These are phyloP conservation scores for Parietaria judaica DNA, from an alignment of 306 rosid species.

Conservation along the genomic window DNA sequence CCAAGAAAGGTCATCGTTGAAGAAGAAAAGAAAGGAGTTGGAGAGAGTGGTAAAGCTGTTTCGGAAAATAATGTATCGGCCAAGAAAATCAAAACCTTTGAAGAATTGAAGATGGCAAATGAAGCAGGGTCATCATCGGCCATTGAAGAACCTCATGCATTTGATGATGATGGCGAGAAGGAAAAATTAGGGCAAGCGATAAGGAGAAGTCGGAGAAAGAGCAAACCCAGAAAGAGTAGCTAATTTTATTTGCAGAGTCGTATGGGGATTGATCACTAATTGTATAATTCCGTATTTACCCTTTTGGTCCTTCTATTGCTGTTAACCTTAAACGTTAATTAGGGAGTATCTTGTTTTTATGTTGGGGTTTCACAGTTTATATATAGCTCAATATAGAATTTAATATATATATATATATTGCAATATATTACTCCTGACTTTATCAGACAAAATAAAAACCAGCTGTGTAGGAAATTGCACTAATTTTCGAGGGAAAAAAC, in stretches of 20 bases:
- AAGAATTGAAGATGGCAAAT: constrained; percentile 6
- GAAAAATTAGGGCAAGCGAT: constrained; percentile 27
- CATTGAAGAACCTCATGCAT: background rate
- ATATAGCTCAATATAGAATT: too few relatives aligned
- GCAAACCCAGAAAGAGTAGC: constrained; percentile 86
- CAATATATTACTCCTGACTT: background rate
- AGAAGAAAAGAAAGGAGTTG: constrained; percentile 8
- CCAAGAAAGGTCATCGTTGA: constrained; percentile 54
- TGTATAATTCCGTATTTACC: background rate
- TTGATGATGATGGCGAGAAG: constrained; percentile 11
- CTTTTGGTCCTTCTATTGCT: background rate
- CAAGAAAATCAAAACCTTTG: constrained; percentile 15
- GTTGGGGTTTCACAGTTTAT: too few relatives aligned
- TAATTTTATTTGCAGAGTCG: background rate
- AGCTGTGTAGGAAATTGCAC: background rate
- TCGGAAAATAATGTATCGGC: constrained; percentile 25
- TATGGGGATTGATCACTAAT: background rate
- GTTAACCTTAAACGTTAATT: too few relatives aligned
- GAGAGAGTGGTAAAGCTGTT: constrained; percentile 3
- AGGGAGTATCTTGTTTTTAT: too few relatives aligned
- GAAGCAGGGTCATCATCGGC: constrained; percentile 25
- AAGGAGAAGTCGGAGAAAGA: constrained; percentile 65
- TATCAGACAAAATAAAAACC: background rate
- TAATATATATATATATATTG: too few relatives aligned
- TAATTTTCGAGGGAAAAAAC: background rate